These are phyloP conservation scores for Pseudogymnoascus sp. DNA, from an alignment of 2,329 filamentous ascomycete genomes.

Conservation along the genomic window DNA sequence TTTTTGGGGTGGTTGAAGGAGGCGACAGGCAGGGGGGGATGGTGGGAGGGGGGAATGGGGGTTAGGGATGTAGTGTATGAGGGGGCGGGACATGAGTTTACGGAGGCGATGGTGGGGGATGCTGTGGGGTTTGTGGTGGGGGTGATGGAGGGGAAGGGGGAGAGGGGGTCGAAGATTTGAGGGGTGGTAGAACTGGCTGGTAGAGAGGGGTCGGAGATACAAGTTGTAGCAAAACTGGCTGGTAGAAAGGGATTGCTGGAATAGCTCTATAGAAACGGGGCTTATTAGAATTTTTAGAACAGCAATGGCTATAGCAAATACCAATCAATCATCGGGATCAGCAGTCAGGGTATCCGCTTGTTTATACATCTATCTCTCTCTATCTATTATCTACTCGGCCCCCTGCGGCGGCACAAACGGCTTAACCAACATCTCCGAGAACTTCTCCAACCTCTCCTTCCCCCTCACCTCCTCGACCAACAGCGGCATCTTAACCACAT, in stretches of 20 bases:
- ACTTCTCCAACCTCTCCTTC: constrained; percentile 87
- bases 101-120: constrained; percentile 55
- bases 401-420: constrained; percentile 60
- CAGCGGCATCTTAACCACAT: constrained; percentile 96
- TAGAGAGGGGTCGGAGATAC: background rate
- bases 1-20: constrained; percentile 55
- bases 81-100: constrained; percentile 62
- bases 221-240: background rate
- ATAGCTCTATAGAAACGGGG: background rate
- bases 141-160: background rate
- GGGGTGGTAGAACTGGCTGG: background rate
- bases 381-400: constrained; percentile 21
- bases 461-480: constrained; percentile 92
- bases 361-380: constrained; percentile 5
- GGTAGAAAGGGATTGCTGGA: background rate
- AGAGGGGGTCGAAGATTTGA: background rate
- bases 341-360: constrained; percentile 6
- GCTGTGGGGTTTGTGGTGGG: constrained; percentile 54
- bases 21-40: constrained; percentile 35
- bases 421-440: constrained; percentile 73
- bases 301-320: background rate
- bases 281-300: background rate
- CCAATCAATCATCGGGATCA: background rate
- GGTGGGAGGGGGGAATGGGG: constrained; percentile 44
- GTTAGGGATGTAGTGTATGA: constrained; percentile 61